Conservation (phyloP, 768 basidiomycete genomes). For the Gymnopilus dilepis region DNA sequence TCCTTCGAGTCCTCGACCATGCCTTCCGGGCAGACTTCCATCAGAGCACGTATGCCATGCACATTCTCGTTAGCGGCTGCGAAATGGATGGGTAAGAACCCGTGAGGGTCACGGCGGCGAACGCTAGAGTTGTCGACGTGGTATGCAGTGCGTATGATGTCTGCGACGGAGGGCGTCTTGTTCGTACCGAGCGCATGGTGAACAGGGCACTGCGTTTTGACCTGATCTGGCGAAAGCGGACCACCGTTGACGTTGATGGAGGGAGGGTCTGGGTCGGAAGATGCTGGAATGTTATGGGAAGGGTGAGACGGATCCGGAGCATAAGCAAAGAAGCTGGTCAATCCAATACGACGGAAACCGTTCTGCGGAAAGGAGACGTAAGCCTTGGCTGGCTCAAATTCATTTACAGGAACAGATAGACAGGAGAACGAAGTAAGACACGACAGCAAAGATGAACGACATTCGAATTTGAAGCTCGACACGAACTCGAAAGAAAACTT, state of each 20-base stretch:
- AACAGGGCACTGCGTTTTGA: conserved; percentile 8
- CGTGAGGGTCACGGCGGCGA: conserved; percentile 2
- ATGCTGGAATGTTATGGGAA: conserved; percentile 18
- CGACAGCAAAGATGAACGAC: background rate
- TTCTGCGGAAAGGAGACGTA: conserved; percentile 20
- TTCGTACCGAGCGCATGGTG: conserved; percentile 8
- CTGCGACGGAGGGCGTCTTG: background rate
- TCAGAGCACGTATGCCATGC: conserved; percentile 7
- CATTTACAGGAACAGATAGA: background rate
- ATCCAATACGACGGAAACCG: conserved; percentile 32
- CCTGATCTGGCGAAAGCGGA: background rate
- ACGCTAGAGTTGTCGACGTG: background rate
- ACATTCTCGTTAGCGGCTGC: conserved; percentile 13
- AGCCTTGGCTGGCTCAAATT: no score
- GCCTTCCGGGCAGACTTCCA: background rate
- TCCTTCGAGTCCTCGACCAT: conserved; percentile 6
- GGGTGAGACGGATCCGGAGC: conserved; percentile 28
- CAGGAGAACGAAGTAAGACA: background rate
- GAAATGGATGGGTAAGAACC: conserved; percentile 12
- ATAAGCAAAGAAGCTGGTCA: conserved; percentile 29
- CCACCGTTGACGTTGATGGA: background rate
- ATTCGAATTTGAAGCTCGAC: background rate
- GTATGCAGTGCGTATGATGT: conserved; percentile 2
- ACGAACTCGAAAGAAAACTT: background rate
- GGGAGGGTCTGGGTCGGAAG: conserved; percentile 7